Evolutionary conservation across 2,329 filamentous ascomycete species (phyloP), one percentile per base, ranked within the genome.

Genomic region (Arthrinium phaeospermum): DNA sequence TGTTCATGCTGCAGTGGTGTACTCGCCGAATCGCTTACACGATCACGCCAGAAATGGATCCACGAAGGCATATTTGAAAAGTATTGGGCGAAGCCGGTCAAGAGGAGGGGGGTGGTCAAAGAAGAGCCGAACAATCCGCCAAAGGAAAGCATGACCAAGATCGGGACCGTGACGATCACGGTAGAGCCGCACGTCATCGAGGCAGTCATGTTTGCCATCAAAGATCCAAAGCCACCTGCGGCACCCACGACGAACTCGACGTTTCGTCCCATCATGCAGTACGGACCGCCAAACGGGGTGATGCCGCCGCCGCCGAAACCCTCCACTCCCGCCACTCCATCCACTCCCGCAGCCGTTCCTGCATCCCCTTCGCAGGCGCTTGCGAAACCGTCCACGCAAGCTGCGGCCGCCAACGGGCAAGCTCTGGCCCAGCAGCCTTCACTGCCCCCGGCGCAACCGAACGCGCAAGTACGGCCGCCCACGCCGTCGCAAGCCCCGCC

Each of bases 131-230:
- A 91, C 76, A 93, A 93, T 77, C 91, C 91, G 1, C 83, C 91
- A 74, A 91, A 93, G 81, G 89, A 94, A 67, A 91, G 88, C 74
- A 94, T 94, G 91, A 85, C 88, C 75, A 93, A 91, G 80, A 88
- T 94, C 30, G 94, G 94, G 76, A 89, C 89, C 76, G 91, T 93
- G 74, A 91, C 91, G 46, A 90, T 97, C 74, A 92, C 90, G 30
- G 90, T 95, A 73, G 94, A 95, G 80, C 94, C 94, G 64, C 93
- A 96, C 79, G 89, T 93, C 61, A 90, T 96, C 76, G 92, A 95
- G 75, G 93, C 93, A 22, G 92, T 89, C 67, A 89, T 95, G 85
- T 95, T 88, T 78, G 88, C 89, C 27, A 90, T 94, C 72, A 93
- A 93, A 78, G 91, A 93, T 70, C 85, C 88, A 10, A 90, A 89